A percentile compares a stretch with the other conserved stretches of the same genome.
Evolutionary conservation across 257 asterid genomes (phyloP).

Genomic region (Przewalskia tangutica): DNA sequence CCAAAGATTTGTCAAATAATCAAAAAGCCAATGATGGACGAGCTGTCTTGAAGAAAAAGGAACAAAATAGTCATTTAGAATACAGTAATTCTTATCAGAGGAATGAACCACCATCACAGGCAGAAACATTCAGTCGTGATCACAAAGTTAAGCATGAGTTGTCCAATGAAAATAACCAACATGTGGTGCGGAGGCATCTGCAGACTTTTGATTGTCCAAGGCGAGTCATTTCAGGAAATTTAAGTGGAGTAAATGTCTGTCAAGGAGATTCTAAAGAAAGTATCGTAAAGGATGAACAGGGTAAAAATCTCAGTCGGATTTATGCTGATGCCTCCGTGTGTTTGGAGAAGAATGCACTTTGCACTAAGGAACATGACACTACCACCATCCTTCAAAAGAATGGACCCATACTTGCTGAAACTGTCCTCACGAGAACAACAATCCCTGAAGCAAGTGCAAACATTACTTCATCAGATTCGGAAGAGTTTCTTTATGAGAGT

Average conservation of each 20-base stretch:
- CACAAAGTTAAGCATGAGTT: constrained; percentile 29
- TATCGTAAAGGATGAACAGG: constrained; percentile 21
- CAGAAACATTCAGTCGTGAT: not conserved
- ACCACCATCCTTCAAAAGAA: constrained; percentile 12
- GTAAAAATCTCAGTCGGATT: constrained; percentile 14
- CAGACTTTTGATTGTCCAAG: constrained; percentile 11
- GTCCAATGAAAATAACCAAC: constrained; percentile 23
- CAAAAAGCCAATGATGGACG: not conserved
- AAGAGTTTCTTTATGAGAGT: constrained; percentile 36
- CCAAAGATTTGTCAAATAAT: constrained; percentile 21
- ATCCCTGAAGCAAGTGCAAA: constrained; percentile 15
- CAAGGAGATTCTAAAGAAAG: constrained; percentile 15
- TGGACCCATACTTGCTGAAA: constrained; percentile 22
- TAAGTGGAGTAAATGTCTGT: constrained; percentile 10
- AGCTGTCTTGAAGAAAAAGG: constrained; percentile 7
- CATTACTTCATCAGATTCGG: constrained; percentile 29
- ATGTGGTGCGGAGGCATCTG: constrained; percentile 17
- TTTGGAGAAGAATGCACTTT: constrained; percentile 16
- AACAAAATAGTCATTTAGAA: not conserved
- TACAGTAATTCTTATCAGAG: constrained; percentile 5
- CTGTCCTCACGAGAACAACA: constrained; percentile 8
- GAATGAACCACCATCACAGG: constrained; percentile 9
- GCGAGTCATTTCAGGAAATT: constrained; percentile 19
- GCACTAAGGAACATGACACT: constrained; percentile 15
- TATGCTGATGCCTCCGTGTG: constrained; percentile 15